A percentile compares a stretch with the other conserved stretches of the same genome.
phyloP scores from a whole-genome alignment of 257 asterid species.

The Penstemon eatonii region DNA sequence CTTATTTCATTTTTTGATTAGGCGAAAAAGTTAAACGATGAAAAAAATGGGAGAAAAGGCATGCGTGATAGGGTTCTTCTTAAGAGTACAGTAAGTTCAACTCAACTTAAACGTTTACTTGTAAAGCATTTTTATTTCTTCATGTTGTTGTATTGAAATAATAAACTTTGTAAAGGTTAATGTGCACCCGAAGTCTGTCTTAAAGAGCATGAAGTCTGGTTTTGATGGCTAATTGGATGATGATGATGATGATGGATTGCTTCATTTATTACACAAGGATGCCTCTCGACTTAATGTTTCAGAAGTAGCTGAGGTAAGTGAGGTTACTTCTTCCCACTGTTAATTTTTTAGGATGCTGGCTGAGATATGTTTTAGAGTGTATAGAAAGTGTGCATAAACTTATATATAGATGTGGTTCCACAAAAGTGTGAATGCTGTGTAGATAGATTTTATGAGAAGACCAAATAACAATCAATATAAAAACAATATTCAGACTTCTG shows the following conservation, averaged over 20 bases:
- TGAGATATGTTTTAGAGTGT: no score
- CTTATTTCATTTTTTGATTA: conserved; percentile 21
- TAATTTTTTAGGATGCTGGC: no score
- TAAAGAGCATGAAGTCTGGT: conserved; percentile 57
- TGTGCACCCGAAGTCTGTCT: conserved; percentile 74
- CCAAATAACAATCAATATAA: no score
- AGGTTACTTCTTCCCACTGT: conserved; percentile 18
- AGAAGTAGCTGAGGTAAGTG: conserved; percentile 23
- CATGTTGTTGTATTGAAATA: no score
- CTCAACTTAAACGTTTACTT: neutral
- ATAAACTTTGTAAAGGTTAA: neutral
- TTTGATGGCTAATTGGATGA: conserved; percentile 65
- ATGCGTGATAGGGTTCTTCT: conserved; percentile 80
- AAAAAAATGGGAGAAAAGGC: conserved; percentile 93
- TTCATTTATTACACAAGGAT: conserved; percentile 31
- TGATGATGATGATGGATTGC: conserved; percentile 37
- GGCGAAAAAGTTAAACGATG: conserved; percentile 84
- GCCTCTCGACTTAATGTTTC: conserved; percentile 31
- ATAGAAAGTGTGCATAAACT: no score
- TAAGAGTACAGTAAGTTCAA: conserved; percentile 64
- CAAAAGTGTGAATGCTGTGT: no score
- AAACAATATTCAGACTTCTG: no score
- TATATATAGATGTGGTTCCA: no score
- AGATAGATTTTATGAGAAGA: no score
- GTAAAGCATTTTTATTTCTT: neutral